These are phyloP conservation scores for Colletotrichum gloeosporioides DNA, from an alignment of 2,329 filamentous ascomycete species.

Conservation along the genomic window DNA sequence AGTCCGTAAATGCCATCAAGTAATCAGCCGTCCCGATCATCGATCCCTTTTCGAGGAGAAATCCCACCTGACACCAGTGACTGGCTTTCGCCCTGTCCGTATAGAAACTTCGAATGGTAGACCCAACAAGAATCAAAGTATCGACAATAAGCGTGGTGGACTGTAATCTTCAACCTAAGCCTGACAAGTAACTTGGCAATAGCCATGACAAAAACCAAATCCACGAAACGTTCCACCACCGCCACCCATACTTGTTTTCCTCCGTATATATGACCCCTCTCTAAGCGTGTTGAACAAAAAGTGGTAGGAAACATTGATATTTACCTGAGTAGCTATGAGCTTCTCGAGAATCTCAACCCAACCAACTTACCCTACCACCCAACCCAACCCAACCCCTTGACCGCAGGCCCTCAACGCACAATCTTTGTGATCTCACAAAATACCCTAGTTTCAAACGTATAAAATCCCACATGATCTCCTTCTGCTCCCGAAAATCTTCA, in stretches of 20 bases:
- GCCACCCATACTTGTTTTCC: fast-evolving
- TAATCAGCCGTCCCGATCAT: no score
- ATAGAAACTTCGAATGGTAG: no score
- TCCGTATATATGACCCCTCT: fast-evolving
- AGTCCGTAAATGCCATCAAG: no score
- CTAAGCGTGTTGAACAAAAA: fast-evolving
- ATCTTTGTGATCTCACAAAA: neutral
- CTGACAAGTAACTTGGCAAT: neutral
- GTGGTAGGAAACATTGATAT: fast-evolving
- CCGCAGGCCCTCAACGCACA: no score
- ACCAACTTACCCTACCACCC: neutral
- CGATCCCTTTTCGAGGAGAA: no score
- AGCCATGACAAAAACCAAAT: neutral
- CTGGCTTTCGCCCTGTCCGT: no score
- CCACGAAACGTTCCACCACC: neutral
- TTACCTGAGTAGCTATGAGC: neutral
- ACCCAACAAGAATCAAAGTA: neutral
- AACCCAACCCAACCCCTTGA: neutral
- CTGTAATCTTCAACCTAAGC: no score
- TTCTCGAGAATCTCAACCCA: neutral
- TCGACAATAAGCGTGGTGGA: no score
- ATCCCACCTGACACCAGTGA: fast-evolving
- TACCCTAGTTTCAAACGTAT: no score
- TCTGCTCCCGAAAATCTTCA: neutral
- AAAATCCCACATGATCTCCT: neutral